These are phyloP conservation scores for Plectosphaerella cucumerina DNA, from an alignment of 2,329 filamentous ascomycete genomes.

Conservation along the genomic window DNA sequence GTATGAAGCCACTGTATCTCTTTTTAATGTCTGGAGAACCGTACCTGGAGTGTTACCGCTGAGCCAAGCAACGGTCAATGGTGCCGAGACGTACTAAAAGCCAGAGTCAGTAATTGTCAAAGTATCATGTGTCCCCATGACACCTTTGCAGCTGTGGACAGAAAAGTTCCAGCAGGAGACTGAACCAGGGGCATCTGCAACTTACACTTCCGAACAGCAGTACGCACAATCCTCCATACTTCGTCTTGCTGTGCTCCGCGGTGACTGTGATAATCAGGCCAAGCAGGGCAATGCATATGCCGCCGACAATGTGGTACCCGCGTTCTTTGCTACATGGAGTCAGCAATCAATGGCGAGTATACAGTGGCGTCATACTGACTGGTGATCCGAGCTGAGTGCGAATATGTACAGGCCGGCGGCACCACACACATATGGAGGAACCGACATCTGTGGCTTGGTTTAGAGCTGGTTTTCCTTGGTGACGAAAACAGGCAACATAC, in stretches of 20 bases:
- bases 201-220: slow-evolving; percentile 20
- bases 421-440: slow-evolving; percentile 26
- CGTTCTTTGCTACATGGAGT: slow-evolving; percentile 15
- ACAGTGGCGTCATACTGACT: background rate
- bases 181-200: no score
- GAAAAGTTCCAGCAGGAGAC: no score
- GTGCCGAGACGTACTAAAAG: slow-evolving; percentile 20
- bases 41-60: slow-evolving; percentile 22
- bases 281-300: slow-evolving; percentile 18
- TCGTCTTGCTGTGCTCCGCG: slow-evolving; percentile 11
- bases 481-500: slow-evolving; percentile 9
- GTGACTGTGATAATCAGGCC: slow-evolving; percentile 20
- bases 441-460: slow-evolving; percentile 18
- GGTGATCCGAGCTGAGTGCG: slow-evolving; percentile 22
- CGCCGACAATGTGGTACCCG: slow-evolving; percentile 23
- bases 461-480: background rate
- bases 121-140: no score
- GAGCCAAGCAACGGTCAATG: slow-evolving; percentile 27
- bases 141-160: no score
- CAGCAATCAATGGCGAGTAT: background rate
- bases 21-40: background rate
- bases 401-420: slow-evolving; percentile 21
- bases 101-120: no score
- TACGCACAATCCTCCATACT: slow-evolving; percentile 24
- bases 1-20: background rate